These are phyloP conservation scores for Rhodamnia rubescens DNA, from an alignment of 345 rosid species.

Conservation along the genomic window DNA sequence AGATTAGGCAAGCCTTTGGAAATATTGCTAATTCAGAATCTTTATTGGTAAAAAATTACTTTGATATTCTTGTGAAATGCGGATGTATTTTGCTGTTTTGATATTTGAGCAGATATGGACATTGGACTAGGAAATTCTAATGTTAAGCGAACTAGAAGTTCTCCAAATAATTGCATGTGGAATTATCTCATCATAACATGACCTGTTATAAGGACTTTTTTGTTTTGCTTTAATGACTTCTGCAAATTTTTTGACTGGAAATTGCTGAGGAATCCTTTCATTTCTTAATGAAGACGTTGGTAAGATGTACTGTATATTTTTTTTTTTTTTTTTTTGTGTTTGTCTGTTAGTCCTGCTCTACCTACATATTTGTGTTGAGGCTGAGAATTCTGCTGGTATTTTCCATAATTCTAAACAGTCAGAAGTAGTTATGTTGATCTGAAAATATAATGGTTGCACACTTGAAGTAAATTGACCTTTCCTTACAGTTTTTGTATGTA, in stretches of 20 bases:
- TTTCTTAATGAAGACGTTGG: not conserved
- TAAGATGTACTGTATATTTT: not conserved
- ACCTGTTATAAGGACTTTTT: not conserved
- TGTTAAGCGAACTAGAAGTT: not conserved
- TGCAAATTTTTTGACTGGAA: not conserved
- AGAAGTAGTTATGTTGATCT: not conserved
- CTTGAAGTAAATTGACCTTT: not conserved
- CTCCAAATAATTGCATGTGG: not conserved
- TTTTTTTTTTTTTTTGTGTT: not conserved
- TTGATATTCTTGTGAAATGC: not conserved
- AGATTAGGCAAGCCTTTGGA: not conserved
- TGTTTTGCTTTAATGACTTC: not conserved
- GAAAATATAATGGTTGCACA: not conserved
- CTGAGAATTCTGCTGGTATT: not conserved
- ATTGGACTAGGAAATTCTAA: not conserved
- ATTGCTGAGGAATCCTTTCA: not conserved
- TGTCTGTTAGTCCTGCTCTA: not conserved
- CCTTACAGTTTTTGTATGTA: not conserved
- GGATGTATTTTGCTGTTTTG: not conserved
- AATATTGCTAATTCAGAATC: not conserved
- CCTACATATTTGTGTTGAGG: not conserved
- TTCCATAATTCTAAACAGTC: not conserved
- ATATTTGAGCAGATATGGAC: not conserved
- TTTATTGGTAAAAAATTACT: not conserved
- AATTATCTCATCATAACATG: not conserved